Evolutionary conservation across 805 yeast genomes (phyloP).

Genomic region (Yamadazyma sp.): DNA sequence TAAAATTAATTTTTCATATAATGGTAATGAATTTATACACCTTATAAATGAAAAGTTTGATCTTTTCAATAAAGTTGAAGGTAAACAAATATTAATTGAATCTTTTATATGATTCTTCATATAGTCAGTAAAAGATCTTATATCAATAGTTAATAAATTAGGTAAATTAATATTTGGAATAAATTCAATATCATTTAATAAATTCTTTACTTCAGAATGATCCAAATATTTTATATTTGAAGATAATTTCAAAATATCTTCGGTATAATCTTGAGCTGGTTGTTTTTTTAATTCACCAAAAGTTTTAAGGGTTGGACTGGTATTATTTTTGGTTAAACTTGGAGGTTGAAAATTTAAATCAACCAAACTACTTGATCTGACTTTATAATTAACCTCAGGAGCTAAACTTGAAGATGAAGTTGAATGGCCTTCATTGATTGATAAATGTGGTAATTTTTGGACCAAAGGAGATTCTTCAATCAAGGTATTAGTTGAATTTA

Average conservation of each 20-base stretch:
- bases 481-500: conserved; percentile 8
- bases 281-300: conserved; percentile 4
- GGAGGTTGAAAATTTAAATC: conserved; percentile 6
- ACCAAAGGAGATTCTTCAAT: conserved; percentile 7
- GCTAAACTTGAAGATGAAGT: no score
- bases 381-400: conserved; percentile 3
- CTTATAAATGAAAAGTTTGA: conserved; percentile 63
- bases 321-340: conserved; percentile 6
- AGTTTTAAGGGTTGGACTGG: conserved; percentile 11
- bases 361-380: conserved; percentile 5
- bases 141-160: conserved; percentile 57
- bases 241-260: conserved; percentile 4
- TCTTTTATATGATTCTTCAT: conserved; percentile 53
- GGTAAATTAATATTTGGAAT: conserved; percentile 10
- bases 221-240: conserved; percentile 4
- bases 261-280: conserved; percentile 6
- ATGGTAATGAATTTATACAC: conserved; percentile 60
- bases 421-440: conserved; percentile 4
- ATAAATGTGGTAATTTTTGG: conserved; percentile 6
- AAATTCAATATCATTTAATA: conserved; percentile 5
- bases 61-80: conserved; percentile 83
- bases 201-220: background rate
- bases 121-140: conserved; percentile 77
- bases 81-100: conserved; percentile 78
- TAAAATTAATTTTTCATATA: conserved; percentile 46